phyloP scores from a whole-genome alignment of 164 flowering plant species.

The Warburgia ugandensis region DNA sequence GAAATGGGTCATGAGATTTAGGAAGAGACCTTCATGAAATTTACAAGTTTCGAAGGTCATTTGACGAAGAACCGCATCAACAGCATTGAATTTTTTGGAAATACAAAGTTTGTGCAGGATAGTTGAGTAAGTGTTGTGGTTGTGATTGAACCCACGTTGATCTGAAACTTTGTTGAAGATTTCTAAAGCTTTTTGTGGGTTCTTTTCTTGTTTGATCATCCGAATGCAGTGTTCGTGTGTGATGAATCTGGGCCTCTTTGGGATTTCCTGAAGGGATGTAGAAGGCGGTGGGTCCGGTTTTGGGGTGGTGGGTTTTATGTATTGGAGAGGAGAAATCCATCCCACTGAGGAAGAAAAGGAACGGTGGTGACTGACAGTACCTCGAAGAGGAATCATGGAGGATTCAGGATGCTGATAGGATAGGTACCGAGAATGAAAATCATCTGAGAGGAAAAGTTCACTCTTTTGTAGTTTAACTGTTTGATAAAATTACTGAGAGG shows the following conservation, averaged over 20 bases:
- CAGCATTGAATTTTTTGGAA: slow-evolving; percentile 51
- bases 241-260: slow-evolving; percentile 43
- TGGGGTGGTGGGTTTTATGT: slow-evolving; percentile 19
- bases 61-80: slow-evolving; percentile 69
- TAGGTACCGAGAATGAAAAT: too few relatives aligned
- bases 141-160: slow-evolving; percentile 81
- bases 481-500: too few relatives aligned
- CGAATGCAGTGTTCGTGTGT: slow-evolving; percentile 52
- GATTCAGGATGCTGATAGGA: too few relatives aligned
- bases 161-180: slow-evolving; percentile 58
- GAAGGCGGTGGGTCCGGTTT: slow-evolving; percentile 41
- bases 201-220: slow-evolving; percentile 59
- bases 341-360: slow-evolving; percentile 41
- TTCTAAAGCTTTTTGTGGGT: slow-evolving; percentile 68
- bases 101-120: slow-evolving; percentile 68
- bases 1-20: slow-evolving; percentile 76
- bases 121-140: slow-evolving; percentile 56
- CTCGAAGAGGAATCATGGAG: too few relatives aligned
- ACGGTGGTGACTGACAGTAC: too few relatives aligned
- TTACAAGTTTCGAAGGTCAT: slow-evolving; percentile 82
- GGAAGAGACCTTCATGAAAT: slow-evolving; percentile 72
- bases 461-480: too few relatives aligned
- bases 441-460: too few relatives aligned
- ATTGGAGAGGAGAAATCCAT: slow-evolving; percentile 68
- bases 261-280: slow-evolving; percentile 12